Evolutionary conservation across 78 protist species (phyloP).

Genomic region (Protostelium mycophagum): DNA sequence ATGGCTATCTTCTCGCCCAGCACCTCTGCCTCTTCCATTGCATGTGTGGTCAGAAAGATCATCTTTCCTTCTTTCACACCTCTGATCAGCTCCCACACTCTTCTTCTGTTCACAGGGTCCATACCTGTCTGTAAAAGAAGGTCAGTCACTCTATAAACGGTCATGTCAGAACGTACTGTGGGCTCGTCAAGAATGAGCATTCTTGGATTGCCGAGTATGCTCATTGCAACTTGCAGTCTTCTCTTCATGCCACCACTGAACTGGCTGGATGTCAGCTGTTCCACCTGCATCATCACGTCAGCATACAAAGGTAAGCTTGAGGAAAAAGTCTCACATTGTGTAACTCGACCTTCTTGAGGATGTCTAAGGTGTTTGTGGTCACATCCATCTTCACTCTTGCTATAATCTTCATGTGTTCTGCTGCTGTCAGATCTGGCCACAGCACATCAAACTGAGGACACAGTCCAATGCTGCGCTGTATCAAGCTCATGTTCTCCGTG

Average conservation of each 20-base stretch:
- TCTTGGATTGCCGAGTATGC: background rate
- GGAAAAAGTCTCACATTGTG: background rate
- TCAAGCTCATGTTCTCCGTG: constrained; percentile 4
- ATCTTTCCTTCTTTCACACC: constrained; percentile 24
- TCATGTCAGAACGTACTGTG: background rate
- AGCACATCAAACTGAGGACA: constrained; percentile 73
- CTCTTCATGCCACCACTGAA: constrained; percentile 61
- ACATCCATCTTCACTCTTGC: constrained; percentile 31
- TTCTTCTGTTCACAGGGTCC: constrained; percentile 67
- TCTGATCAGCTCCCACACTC: constrained; percentile 33
- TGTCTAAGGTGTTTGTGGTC: background rate
- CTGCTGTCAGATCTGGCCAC: constrained; percentile 69
- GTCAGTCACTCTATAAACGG: background rate
- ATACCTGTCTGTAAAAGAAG: constrained; percentile 30
- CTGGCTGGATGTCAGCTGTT: background rate
- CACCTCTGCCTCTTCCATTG: constrained; percentile 88
- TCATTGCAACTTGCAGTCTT: constrained; percentile 40
- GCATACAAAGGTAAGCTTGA: background rate
- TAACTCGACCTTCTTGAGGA: constrained; percentile 36
- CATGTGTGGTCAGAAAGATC: constrained; percentile 77
- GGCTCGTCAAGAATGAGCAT: constrained; percentile 44
- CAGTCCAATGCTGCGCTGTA: constrained; percentile 44
- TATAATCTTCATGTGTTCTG: constrained; percentile 67
- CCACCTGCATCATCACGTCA: background rate
- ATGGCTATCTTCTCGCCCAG: constrained; percentile 86